Percentiles rank a stretch among this genome's conserved stretches.
These are phyloP conservation scores for Cryptococcus wingfieldii DNA, from an alignment of 1,284 basidiomycete genomes.

Conservation along the genomic window DNA sequence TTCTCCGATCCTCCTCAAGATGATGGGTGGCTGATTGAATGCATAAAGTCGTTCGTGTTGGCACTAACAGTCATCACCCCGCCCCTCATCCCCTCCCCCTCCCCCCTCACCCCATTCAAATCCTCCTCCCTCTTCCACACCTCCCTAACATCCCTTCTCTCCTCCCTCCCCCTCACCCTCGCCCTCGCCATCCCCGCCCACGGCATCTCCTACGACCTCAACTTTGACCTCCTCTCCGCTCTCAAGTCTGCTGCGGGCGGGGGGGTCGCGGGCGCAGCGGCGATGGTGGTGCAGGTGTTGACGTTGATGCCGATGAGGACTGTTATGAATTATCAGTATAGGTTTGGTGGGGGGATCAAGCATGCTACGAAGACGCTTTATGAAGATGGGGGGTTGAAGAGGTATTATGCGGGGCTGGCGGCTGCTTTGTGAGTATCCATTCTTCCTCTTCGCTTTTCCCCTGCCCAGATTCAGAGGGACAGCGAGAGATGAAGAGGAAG, in stretches of 20 bases:
- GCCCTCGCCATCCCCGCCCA: constrained; percentile 33
- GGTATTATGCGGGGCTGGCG: constrained; percentile 75
- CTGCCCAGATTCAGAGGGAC: constrained; percentile 34
- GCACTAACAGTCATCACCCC: constrained; percentile 34
- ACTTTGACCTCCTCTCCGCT: constrained; percentile 74
- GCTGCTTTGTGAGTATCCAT: constrained; percentile 65
- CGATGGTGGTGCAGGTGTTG: constrained; percentile 84
- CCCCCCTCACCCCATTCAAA: constrained; percentile 28
- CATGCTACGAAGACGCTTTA: constrained; percentile 65
- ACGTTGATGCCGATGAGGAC: constrained; percentile 71
- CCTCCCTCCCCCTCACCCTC: constrained; percentile 33
- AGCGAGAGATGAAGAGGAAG: no score
- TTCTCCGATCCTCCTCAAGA: neutral
- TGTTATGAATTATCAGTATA: constrained; percentile 76
- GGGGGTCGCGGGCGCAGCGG: constrained; percentile 74
- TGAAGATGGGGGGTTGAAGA: constrained; percentile 67
- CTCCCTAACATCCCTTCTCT: constrained; percentile 28
- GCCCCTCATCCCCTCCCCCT: constrained; percentile 24
- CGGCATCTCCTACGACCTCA: constrained; percentile 36
- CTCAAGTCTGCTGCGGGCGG: constrained; percentile 76
- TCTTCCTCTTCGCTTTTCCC: constrained; percentile 24
- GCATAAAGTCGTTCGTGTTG: constrained; percentile 34
- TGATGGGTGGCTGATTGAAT: neutral
- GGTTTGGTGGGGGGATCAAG: constrained; percentile 70
- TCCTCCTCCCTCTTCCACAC: constrained; percentile 33